phyloP scores from a whole-genome alignment of 23 red algal species.

The Gracilaria gracilis region DNA sequence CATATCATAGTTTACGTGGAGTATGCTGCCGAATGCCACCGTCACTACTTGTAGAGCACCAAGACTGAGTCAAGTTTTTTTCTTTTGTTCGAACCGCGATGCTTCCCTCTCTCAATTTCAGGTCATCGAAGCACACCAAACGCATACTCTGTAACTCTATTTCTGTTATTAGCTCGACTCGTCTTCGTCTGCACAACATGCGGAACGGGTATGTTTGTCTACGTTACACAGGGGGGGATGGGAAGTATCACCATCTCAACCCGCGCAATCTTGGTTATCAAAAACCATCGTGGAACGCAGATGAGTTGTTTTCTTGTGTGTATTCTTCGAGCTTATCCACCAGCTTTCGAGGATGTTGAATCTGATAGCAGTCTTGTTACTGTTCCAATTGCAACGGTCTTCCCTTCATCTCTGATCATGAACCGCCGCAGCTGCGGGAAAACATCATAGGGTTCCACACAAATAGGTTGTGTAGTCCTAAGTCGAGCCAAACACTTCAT shows the following conservation, averaged over 20 bases:
- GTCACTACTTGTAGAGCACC: not conserved
- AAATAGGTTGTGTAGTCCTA: conserved; percentile 72
- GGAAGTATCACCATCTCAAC: conserved; percentile 8
- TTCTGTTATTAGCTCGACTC: not conserved
- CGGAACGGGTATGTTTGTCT: not conserved
- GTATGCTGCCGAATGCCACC: not conserved
- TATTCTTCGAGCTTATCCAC: conserved; percentile 3
- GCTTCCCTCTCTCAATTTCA: not conserved
- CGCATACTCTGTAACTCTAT: not conserved
- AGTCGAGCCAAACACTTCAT: conserved; percentile 85
- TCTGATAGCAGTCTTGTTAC: conserved; percentile 72
- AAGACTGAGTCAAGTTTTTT: not conserved
- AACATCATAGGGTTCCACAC: conserved; percentile 88
- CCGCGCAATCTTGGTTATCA: not conserved
- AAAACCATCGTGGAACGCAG: conserved; percentile 1
- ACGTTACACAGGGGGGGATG: not conserved
- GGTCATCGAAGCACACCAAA: not conserved
- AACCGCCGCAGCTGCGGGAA: conserved; percentile 96
- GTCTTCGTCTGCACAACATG: not conserved
- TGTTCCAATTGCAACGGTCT: conserved; percentile 90
- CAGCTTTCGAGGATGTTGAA: not conserved
- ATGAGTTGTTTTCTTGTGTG: not conserved
- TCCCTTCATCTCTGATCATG: conserved; percentile 96
- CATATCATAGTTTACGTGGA: not conserved
- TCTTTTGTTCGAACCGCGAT: not conserved